Base-by-base conservation (phyloP, 106 monocot species). In the Acorus calamus region DNA sequence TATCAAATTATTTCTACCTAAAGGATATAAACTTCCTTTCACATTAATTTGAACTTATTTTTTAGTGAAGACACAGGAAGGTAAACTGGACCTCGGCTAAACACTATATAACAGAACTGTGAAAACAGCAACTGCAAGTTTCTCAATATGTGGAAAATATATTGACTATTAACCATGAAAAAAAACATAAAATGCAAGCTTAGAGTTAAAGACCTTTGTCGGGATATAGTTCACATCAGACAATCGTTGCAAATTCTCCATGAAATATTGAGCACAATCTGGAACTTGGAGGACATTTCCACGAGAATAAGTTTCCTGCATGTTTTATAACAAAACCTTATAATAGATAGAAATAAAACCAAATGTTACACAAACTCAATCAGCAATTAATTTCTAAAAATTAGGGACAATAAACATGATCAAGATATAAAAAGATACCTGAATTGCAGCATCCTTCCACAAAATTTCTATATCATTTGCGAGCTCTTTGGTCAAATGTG, bases 361-460 rank as follows among this genome's bases (percentile, higher is more conserved):
- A 49, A 9, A 63, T 4, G 50, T n/a, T 3, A 12, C 14, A 7
- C 4, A 42, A 55, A 4, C 3, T n/a, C 7, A 11, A 48, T 44
- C 4, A 49, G n/a, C 46, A 57, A 49, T 6, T 49, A 50, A 53
- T 5, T 28, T 28, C 28, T 28, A 28, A 28, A 28, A 28, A 28
- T 28, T 28, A 28, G 28, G 28, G 28, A 28, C 28, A 28, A 28
- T 28, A 28, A 28, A 28, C 28, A 28, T 28, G 28, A 28, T 28
- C 28, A 28, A 28, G 28, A 28, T 28, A 28, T 28, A 28, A 60
- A 49, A 74, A 51, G 28, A 59, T 66, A 94, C 96, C 83, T 85
- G 82, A 83, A 96, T 91, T 47, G 96, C 90, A 72, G 84, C 54
- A 79, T 96, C 96, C 69, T 90, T 83, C 90, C 90, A 96, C 55